Percentiles rank a stretch among this genome's conserved stretches.
Conservation (phyloP, 1,139 yeast species). For the Suhomyces maxii region DNA sequence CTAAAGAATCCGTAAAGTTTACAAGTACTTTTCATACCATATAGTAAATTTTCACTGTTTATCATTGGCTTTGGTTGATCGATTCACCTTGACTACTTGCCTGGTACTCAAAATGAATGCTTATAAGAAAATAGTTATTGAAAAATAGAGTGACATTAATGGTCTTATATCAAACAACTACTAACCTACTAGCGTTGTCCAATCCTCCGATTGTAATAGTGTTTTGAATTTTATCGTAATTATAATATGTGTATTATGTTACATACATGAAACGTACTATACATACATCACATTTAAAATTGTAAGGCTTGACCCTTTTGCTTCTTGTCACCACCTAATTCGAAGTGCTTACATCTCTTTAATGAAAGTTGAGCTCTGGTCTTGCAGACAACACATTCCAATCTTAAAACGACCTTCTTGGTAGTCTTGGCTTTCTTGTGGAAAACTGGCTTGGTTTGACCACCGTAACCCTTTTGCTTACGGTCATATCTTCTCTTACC, state of each 20-base stretch:
- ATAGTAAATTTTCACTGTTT: no score
- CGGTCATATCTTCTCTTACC: slow-evolving; percentile 99
- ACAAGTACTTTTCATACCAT: no score
- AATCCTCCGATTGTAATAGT: background rate
- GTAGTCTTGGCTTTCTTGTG: slow-evolving; percentile 99
- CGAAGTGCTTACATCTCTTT: slow-evolving; percentile 99
- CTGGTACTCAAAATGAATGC: no score
- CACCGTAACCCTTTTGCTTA: slow-evolving; percentile 99
- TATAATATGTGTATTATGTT: slow-evolving; percentile 9
- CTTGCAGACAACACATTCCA: slow-evolving; percentile 98
- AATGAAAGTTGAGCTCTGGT: slow-evolving; percentile 97
- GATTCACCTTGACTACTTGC: no score
- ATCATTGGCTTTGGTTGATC: no score
- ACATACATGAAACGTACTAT: slow-evolving; percentile 10
- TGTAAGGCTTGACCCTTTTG: slow-evolving; percentile 99
- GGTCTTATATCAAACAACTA: no score
- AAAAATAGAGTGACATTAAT: no score
- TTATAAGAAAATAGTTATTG: no score
- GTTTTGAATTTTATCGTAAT: background rate
- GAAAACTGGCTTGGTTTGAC: slow-evolving; percentile 99
- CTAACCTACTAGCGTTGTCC: no score
- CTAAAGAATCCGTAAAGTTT: no score
- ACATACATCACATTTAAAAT: slow-evolving; percentile 52
- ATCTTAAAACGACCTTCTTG: slow-evolving; percentile 99
- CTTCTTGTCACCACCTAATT: slow-evolving; percentile 99